These are phyloP conservation scores for Neonectria punicea DNA, from an alignment of 2,329 filamentous ascomycete genomes.

Conservation along the genomic window DNA sequence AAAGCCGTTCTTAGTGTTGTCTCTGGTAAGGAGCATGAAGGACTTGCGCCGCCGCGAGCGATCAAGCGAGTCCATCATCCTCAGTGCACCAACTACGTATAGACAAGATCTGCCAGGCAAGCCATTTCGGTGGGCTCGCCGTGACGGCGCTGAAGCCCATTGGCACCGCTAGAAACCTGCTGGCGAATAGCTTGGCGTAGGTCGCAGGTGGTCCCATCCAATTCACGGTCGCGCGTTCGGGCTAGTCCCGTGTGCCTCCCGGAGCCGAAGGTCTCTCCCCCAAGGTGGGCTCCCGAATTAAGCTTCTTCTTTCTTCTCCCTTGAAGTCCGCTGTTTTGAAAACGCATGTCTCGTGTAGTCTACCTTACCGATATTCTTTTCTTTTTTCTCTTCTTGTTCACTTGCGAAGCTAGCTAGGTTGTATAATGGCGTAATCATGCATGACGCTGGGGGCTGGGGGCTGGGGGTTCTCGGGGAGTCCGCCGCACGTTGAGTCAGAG, in stretches of 20 bases:
- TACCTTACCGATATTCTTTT: background rate
- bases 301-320: conserved; percentile 10
- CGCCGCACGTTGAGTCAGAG: conserved; percentile 6
- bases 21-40: background rate
- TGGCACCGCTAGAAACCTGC: conserved; percentile 6
- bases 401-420: background rate
- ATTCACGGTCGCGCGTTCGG: background rate
- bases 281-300: conserved; percentile 8
- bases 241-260: conserved; percentile 7
- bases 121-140: background rate
- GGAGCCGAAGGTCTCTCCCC: conserved; percentile 14
- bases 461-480: conserved; percentile 17
- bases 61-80: background rate
- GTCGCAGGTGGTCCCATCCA: background rate
- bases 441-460: conserved; percentile 10
- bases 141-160: background rate
- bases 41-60: background rate
- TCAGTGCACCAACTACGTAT: background rate
- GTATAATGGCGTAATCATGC: conserved; percentile 26
- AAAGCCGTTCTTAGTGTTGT: background rate
- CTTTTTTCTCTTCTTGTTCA: background rate
- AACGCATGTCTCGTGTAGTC: background rate
- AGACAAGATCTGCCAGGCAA: background rate
- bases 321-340: background rate
- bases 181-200: background rate